Conservation (phyloP, 2,329 filamentous ascomycete genomes). For the Fusarium subtropicale region DNA sequence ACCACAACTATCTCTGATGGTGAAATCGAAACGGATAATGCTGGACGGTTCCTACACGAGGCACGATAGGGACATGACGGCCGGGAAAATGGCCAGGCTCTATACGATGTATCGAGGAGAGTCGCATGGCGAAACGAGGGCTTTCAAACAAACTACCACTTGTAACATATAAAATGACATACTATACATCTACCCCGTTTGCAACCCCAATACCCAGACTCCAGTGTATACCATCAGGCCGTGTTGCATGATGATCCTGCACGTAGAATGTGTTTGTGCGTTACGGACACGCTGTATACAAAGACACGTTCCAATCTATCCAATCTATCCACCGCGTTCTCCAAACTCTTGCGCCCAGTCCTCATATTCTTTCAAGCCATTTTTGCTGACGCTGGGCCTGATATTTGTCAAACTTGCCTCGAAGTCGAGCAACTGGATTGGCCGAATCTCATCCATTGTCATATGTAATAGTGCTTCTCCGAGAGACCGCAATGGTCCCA, state of each 20-base stretch:
- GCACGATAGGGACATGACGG: conserved; percentile 1
- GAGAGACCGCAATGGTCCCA: conserved; percentile 91
- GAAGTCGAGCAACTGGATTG: conserved; percentile 87
- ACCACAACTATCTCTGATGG: neutral
- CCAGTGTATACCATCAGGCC: conserved; percentile 4
- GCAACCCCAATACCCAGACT: conserved; percentile 18
- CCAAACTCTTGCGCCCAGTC: conserved; percentile 95
- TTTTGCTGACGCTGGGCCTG: conserved; percentile 86
- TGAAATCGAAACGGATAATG: conserved; percentile 8
- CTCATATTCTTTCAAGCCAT: conserved; percentile 89
- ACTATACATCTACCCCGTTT: conserved; percentile 25
- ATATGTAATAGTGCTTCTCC: conserved; percentile 91
- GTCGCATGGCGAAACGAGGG: conserved; percentile 5
- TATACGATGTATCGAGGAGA: conserved; percentile 39
- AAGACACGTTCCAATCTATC: conserved; percentile 53
- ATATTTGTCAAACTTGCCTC: conserved; percentile 85
- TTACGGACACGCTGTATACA: conserved; percentile 34
- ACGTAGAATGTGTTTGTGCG: conserved; percentile 4
- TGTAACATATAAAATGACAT: conserved; percentile 44
- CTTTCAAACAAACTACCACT: conserved; percentile 37
- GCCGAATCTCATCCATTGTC: conserved; percentile 92
- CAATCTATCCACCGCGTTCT: conserved; percentile 79
- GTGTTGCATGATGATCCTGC: conserved; percentile 12
- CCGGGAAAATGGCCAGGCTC: conserved; percentile 9
- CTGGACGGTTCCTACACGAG: neutral